Conservation (phyloP, 2,329 filamentous ascomycete genomes). For the Byssothecium circinans region DNA sequence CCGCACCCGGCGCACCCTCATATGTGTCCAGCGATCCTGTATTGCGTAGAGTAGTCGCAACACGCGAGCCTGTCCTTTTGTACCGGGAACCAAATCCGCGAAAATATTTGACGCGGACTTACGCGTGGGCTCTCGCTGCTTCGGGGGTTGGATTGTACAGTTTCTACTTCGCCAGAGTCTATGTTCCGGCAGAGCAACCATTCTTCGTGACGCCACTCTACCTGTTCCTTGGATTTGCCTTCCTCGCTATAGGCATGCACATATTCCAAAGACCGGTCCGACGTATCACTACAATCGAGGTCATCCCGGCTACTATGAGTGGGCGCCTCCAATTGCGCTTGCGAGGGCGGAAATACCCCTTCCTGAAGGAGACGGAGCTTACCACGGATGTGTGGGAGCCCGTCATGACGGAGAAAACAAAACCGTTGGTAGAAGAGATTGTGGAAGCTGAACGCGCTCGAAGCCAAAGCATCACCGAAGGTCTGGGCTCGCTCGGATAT, state of each 20-base stretch:
- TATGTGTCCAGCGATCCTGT: conserved; percentile 35
- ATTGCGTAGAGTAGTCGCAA: conserved; percentile 34
- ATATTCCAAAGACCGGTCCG: conserved; percentile 35
- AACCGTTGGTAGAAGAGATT: conserved; percentile 33
- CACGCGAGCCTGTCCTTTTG: conserved; percentile 35
- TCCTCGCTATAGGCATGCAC: conserved; percentile 35
- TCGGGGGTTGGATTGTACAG: conserved; percentile 29
- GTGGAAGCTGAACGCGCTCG: conserved; percentile 33
- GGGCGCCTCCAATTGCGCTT: conserved; percentile 36
- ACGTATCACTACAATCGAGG: conserved; percentile 32
- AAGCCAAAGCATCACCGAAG: conserved; percentile 28
- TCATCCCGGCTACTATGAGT: conserved; percentile 33
- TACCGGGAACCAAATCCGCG: conserved; percentile 33
- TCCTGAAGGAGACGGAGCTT: conserved; percentile 32
- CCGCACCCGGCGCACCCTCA: conserved; percentile 5
- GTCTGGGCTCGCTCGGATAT: conserved; percentile 29
- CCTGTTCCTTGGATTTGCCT: conserved; percentile 31
- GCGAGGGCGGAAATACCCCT: conserved; percentile 26
- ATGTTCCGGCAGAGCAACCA: conserved; percentile 33
- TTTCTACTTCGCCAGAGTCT: conserved; percentile 28
- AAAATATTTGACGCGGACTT: conserved; percentile 33
- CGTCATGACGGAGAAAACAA: conserved; percentile 36
- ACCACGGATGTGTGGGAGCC: conserved; percentile 30
- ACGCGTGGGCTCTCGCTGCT: conserved; percentile 31
- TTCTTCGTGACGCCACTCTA: conserved; percentile 40